Base-by-base conservation (phyloP, 208 protist species). In the Trichomonas vaginalis region DNA sequence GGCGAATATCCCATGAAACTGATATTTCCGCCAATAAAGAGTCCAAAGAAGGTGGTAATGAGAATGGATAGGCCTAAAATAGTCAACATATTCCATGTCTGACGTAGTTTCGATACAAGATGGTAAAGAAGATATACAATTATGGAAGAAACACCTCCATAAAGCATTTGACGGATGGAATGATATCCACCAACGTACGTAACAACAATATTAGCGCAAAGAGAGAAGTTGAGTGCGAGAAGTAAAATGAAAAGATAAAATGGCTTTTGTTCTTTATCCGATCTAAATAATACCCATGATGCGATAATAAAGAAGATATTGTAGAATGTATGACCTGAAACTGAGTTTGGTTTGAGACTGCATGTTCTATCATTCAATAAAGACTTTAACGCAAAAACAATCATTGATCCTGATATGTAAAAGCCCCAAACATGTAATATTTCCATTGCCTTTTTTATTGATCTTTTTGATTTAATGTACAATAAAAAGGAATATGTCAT, bases 181-280 rank as follows among this genome's bases (percentile, higher is more conserved):
- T 92, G 86, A 51, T 92, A 92, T 39, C 86, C 86, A 4, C 86
- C 86, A 39, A 92, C 12, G 51, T 92, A 92, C n/a, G 86, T 92
- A 42, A 92, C 21, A 32, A 40, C 17, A 17, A n/a, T 48, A 51
- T 92, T 92, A 32, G 32, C 39, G 39, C 23, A 48, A 51, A 51
- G 27, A 39, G 45, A 21, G 6, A 51, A n/a, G 0, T 51, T 0
- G 8, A 51, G 3, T 45, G 51, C n/a, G 9, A 56, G 37, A 92
- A 56, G n/a, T 6, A 40, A 47, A 6, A 92, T 32, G 6, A 0
- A n/a, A 14, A n/a, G 27, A 51, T 39, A 51, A 15, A 92, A 39
- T 35, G 40, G 1, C n/a, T 92, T 92, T 9, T 39, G 3, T 56
- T 37, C n/a, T 35, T 32, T 21, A n/a, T 17, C 42, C 15, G 45